Percentiles rank a stretch among this genome's conserved stretches.
Evolutionary conservation across 2,329 filamentous ascomycete genomes (phyloP).

Genomic region (Scleromitrula shiraiana): DNA sequence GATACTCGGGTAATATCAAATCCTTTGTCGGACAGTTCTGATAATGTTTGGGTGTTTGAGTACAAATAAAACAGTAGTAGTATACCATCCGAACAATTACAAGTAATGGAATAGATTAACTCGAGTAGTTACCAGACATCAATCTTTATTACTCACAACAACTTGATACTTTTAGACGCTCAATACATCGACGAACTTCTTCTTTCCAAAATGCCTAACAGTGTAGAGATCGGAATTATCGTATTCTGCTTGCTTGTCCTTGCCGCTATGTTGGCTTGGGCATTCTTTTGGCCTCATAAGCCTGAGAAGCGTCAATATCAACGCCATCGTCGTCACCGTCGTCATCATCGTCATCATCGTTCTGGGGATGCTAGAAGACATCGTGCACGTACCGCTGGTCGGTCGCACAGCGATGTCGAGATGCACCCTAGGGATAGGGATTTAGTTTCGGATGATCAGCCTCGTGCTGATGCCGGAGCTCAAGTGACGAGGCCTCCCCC

Average conservation of each 20-base stretch:
- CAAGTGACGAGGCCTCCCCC: too few species aligned
- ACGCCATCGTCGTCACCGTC: not conserved
- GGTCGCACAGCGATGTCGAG: conserved; percentile 1
- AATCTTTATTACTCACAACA: too few species aligned
- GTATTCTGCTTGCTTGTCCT: conserved; percentile 3
- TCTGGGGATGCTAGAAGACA: not conserved
- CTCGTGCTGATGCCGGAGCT: too few species aligned
- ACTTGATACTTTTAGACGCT: too few species aligned
- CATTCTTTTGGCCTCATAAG: conserved; percentile 3
- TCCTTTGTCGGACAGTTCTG: too few species aligned
- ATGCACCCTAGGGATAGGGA: conserved; percentile 2
- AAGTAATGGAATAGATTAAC: too few species aligned
- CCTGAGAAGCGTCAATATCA: not conserved
- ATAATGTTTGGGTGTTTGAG: too few species aligned
- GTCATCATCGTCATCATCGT: not conserved
- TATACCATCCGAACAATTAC: conserved; percentile 4
- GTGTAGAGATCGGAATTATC: not conserved
- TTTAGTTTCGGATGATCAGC: not conserved
- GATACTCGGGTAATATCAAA: too few species aligned
- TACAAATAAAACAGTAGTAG: too few species aligned
- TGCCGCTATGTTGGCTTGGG: not conserved
- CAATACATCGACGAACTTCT: not conserved
- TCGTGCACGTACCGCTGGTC: conserved; percentile 1
- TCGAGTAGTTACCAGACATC: too few species aligned
- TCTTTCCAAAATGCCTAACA: not conserved